phyloP scores from a whole-genome alignment of 495 filamentous ascomycete species.

The Hyphodiscus hymeniophilus region DNA sequence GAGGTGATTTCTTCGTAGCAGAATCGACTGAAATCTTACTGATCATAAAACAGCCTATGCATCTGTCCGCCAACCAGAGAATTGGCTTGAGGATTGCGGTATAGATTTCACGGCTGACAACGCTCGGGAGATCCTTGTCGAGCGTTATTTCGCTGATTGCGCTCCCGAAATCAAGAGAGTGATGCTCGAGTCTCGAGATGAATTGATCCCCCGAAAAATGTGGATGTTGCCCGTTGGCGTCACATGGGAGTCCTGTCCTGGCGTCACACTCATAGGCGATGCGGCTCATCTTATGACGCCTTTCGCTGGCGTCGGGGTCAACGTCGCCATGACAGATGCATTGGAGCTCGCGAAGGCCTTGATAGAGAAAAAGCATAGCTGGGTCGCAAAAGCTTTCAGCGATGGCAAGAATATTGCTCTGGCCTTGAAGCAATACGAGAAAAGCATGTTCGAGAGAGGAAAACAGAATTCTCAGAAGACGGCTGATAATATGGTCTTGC shows the following conservation, averaged over 20 bases:
- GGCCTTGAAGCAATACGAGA: conserved; percentile 29
- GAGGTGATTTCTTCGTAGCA: neutral
- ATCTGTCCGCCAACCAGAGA: conserved; percentile 20
- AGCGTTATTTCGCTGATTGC: conserved; percentile 30
- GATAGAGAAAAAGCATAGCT: conserved; percentile 9
- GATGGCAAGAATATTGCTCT: conserved; percentile 17
- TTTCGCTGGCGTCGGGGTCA: conserved; percentile 52
- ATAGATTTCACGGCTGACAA: conserved; percentile 23
- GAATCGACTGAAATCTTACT: neutral
- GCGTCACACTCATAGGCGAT: conserved; percentile 50
- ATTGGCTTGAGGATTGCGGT: conserved; percentile 25
- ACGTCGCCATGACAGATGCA: conserved; percentile 49
- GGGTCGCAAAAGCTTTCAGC: conserved; percentile 4
- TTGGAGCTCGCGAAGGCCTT: conserved; percentile 34
- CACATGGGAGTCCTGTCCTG: conserved; percentile 34
- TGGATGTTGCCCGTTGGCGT: conserved; percentile 46
- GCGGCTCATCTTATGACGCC: conserved; percentile 57
- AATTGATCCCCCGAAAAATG: conserved; percentile 28
- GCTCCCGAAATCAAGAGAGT: conserved; percentile 30
- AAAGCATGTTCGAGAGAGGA: conserved; percentile 25
- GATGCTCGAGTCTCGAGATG: conserved; percentile 31
- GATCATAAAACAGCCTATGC: neutral
- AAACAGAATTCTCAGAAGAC: conserved; percentile 26
- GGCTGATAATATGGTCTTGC: conserved; percentile 14
- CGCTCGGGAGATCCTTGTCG: conserved; percentile 26